Evolutionary conservation across 768 basidiomycete species (phyloP).

Genomic region (Neoboletus brunneissimus): DNA sequence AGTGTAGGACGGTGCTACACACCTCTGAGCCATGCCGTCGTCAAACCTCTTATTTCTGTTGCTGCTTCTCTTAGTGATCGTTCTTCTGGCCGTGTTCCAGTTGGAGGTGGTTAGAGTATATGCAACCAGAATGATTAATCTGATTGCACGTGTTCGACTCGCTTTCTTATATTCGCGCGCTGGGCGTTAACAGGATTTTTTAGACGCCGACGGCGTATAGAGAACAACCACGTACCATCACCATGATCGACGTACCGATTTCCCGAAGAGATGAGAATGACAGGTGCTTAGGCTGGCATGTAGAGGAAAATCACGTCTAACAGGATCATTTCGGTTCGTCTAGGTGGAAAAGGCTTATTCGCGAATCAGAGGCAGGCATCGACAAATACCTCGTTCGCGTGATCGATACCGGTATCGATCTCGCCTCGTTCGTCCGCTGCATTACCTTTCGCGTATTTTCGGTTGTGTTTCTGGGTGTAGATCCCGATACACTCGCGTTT

Average conservation of each 20-base stretch:
- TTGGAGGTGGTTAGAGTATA: not conserved
- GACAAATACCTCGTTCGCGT: conserved; percentile 9
- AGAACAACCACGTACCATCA: conserved; percentile 2
- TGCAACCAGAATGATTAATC: not conserved
- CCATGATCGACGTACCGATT: conserved; percentile 5
- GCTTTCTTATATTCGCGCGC: not conserved
- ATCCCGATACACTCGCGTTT: conserved; percentile 20
- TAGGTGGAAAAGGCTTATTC: conserved; percentile 17
- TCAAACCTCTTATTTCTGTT: conserved; percentile 16
- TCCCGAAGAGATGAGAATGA: conserved; percentile 1
- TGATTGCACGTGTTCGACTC: conserved; percentile 16
- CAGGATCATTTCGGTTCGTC: not conserved
- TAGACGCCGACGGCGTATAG: conserved; percentile 6
- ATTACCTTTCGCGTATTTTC: conserved; percentile 44
- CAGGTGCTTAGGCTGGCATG: conserved; percentile 13
- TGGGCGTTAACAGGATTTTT: conserved; percentile 6
- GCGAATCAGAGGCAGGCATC: conserved; percentile 10
- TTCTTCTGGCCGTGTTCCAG: not conserved
- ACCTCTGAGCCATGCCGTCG: conserved; percentile 11
- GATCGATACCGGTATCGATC: conserved; percentile 22
- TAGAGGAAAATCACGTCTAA: conserved; percentile 2
- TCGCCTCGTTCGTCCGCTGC: conserved; percentile 43
- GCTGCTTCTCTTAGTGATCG: conserved; percentile 9
- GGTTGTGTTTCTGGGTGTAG: conserved; percentile 39
- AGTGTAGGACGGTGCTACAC: not conserved